Evolutionary conservation across 2,329 filamentous ascomycete species (phyloP).

Genomic region (Anisogramma anomala): DNA sequence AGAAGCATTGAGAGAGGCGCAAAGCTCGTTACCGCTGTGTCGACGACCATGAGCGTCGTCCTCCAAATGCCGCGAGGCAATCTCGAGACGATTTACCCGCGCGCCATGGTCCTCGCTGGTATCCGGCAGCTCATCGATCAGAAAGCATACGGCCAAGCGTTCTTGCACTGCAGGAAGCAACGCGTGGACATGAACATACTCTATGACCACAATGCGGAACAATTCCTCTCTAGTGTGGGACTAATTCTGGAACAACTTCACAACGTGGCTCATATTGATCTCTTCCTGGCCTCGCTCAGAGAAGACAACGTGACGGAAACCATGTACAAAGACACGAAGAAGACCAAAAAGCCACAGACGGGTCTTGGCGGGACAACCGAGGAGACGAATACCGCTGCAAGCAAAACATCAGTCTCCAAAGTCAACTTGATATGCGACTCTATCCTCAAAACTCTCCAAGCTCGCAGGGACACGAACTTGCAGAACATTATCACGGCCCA

Average conservation of each 20-base stretch:
- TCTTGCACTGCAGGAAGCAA: slow-evolving; percentile 79
- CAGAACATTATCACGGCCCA: slow-evolving; percentile 93
- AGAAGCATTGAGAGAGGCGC: slow-evolving; percentile 85
- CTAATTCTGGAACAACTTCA: slow-evolving; percentile 77
- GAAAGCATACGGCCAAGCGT: slow-evolving; percentile 74
- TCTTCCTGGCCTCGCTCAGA: slow-evolving; percentile 78
- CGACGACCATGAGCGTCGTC: slow-evolving; percentile 72
- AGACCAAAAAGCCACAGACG: slow-evolving; percentile 19
- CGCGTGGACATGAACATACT: slow-evolving; percentile 97
- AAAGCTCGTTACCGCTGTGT: slow-evolving; percentile 77
- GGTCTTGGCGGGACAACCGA: not conserved
- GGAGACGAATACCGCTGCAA: not conserved
- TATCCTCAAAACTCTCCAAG: slow-evolving; percentile 56
- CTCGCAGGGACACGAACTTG: slow-evolving; percentile 52
- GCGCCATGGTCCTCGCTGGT: slow-evolving; percentile 83
- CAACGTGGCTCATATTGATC: slow-evolving; percentile 71
- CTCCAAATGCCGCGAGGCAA: slow-evolving; percentile 96
- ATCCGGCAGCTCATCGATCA: slow-evolving; percentile 71
- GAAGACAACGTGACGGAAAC: slow-evolving; percentile 89
- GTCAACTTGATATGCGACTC: slow-evolving; percentile 84
- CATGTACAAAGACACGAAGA: slow-evolving; percentile 81
- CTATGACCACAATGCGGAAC: slow-evolving; percentile 79
- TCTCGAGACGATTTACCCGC: slow-evolving; percentile 84
- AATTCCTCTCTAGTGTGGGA: slow-evolving; percentile 66
- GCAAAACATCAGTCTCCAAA: slow-evolving; percentile 38